Evolutionary conservation across 2,329 filamentous ascomycete genomes (phyloP).

Genomic region (Pseudocercospora musae): DNA sequence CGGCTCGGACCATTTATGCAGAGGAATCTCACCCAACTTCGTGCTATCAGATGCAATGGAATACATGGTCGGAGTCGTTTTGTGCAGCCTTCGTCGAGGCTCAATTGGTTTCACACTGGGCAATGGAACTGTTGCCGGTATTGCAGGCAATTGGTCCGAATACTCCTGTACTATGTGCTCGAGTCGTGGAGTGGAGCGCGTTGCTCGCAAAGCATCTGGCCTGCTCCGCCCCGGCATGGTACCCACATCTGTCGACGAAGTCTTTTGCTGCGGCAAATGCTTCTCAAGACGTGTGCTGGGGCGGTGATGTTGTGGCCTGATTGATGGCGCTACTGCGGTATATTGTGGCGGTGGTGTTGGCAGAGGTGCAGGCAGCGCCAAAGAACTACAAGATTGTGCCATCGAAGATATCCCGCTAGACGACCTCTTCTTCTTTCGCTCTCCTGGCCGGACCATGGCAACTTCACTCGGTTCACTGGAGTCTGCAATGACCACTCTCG

Average conservation of each 20-base stretch:
- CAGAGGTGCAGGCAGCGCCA: slow-evolving; percentile 1
- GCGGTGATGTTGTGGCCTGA: not conserved
- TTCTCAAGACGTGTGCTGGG: slow-evolving; percentile 6
- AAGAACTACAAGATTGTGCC: slow-evolving; percentile 8
- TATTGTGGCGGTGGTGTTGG: slow-evolving; percentile 10
- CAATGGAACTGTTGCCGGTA: slow-evolving; percentile 7
- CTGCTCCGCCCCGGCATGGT: not conserved
- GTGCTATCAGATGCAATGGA: slow-evolving; percentile 47
- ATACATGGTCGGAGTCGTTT: slow-evolving; percentile 40
- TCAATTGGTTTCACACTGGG: slow-evolving; percentile 5
- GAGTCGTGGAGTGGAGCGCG: slow-evolving; percentile 17
- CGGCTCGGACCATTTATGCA: slow-evolving; percentile 43
- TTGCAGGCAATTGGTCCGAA: not conserved
- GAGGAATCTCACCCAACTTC: slow-evolving; percentile 49
- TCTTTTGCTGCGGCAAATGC: slow-evolving; percentile 10
- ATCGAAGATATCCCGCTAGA: slow-evolving; percentile 1
- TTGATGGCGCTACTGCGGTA: not conserved
- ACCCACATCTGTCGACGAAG: slow-evolving; percentile 10
- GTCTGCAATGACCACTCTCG: slow-evolving; percentile 31
- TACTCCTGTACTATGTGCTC: not conserved
- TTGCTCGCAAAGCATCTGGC: slow-evolving; percentile 7
- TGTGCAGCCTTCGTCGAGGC: slow-evolving; percentile 29
- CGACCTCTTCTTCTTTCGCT: slow-evolving; percentile 20
- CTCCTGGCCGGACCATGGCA: slow-evolving; percentile 28
- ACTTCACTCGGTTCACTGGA: slow-evolving; percentile 29